These are phyloP conservation scores for Phytopythium delawarense DNA, from an alignment of 352 stramenopile genomes.

Conservation along the genomic window DNA sequence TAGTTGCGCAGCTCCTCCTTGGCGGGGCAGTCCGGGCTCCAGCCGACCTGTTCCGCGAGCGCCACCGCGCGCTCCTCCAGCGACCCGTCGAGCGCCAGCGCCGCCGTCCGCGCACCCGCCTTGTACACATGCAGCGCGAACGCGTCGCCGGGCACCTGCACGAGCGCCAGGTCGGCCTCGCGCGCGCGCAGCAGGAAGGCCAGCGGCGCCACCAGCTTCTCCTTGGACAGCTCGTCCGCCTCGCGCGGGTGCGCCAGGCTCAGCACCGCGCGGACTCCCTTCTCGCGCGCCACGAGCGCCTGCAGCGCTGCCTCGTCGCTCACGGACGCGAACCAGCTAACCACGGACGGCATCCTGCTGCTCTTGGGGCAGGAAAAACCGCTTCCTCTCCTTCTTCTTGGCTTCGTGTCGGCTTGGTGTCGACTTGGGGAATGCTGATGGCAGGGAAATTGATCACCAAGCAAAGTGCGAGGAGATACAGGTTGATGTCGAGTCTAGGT, in stretches of 20 bases:
- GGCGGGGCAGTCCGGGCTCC: constrained; percentile 56
- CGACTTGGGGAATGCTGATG: background rate
- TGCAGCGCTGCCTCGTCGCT: constrained; percentile 4
- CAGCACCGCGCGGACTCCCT: constrained; percentile 8
- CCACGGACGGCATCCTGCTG: background rate
- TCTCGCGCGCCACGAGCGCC: constrained; percentile 1
- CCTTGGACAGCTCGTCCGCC: constrained; percentile 27
- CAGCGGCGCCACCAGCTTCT: constrained; percentile 44
- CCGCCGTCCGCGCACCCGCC: constrained; percentile 26
- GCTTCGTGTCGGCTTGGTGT: background rate
- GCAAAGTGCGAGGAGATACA: background rate
- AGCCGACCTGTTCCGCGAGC: constrained; percentile 51
- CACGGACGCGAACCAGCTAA: constrained; percentile 7
- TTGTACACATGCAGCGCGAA: constrained; percentile 38
- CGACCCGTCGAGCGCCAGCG: constrained; percentile 31
- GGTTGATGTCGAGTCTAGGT: background rate
- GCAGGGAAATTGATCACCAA: background rate
- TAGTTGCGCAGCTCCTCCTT: constrained; percentile 51
- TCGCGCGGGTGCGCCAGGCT: constrained; percentile 15
- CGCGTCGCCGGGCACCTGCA: constrained; percentile 2
- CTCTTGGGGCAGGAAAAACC: too few relatives aligned
- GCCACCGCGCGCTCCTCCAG: constrained; percentile 45
- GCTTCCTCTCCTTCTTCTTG: background rate
- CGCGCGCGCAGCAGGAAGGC: constrained; percentile 60
- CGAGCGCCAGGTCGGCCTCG: constrained; percentile 48